Conservation (phyloP, 345 rosid genomes). For the Pelargonium nanum region DNA sequence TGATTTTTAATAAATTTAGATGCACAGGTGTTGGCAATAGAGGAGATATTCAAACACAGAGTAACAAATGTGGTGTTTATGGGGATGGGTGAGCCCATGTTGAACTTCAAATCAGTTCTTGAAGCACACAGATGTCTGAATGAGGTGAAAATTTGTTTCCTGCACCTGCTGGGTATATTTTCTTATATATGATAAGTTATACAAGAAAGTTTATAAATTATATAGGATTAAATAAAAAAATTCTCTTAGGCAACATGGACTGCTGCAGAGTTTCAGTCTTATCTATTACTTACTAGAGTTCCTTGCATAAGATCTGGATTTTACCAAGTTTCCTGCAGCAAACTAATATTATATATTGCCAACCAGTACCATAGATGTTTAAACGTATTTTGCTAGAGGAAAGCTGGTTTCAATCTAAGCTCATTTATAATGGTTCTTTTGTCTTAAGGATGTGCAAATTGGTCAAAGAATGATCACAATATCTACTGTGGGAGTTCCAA, state of each 20-base stretch:
- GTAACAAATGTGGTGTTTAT: slow-evolving; percentile 95
- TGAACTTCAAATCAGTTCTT: slow-evolving; percentile 82
- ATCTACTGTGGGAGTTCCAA: slow-evolving; percentile 94
- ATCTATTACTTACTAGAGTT: no score
- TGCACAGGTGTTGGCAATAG: slow-evolving; percentile 74
- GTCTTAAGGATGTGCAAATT: slow-evolving; percentile 71
- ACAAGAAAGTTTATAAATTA: neutral
- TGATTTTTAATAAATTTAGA: neutral
- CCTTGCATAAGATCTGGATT: no score
- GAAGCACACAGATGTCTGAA: slow-evolving; percentile 88
- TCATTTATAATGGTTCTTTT: neutral
- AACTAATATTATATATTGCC: neutral
- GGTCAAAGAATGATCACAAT: slow-evolving; percentile 98
- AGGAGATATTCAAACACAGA: slow-evolving; percentile 78
- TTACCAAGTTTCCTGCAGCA: neutral
- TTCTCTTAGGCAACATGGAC: no score
- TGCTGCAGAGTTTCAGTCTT: no score
- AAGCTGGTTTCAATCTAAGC: slow-evolving; percentile 4
- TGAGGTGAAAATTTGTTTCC: slow-evolving; percentile 39
- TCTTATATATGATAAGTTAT: neutral
- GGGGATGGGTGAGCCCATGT: slow-evolving; percentile 99
- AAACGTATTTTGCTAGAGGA: neutral
- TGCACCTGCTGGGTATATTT: neutral
- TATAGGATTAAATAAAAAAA: no score
- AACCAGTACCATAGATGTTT: neutral